Base-by-base conservation (phyloP, 306 rosid species). In the Inga leiocalycina region DNA sequence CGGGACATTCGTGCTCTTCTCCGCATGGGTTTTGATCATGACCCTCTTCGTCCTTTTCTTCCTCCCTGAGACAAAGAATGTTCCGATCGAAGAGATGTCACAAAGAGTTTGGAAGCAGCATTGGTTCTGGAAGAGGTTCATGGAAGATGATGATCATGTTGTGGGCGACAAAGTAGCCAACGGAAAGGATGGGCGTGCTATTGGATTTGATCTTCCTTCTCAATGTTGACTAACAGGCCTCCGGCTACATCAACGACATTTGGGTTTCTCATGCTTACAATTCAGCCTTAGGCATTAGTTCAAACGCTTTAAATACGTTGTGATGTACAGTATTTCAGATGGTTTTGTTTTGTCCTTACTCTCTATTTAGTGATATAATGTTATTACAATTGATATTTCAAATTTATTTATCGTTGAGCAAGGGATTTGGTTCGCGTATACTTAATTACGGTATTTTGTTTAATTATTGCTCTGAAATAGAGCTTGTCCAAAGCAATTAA, bases 31-130 rank as follows among this genome's bases (percentile, higher is more conserved):
- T 4, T 22, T 93, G 3, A n/a, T 94, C 71, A 94, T 94, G 98
- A 91, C 97, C 0, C 0, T 81, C 51, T 92, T 91, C 19, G 97
- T 91, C 66, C 39, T 88, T 22, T 90, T 92, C 87, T 62, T 94
- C 16, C 49, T 96, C 3, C 99, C 98, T 0, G 97, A 96, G 89
- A 96, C 99, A 0, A 96, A 96, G 91, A 91, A 91, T 44, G 13
- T 94, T 24, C 99, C 99, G 0, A 96, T 94, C 39, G 98, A 96
- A 79, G 98, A 96, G 81, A 96, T 94, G 99, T 87, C 92, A 0
- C 91, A 96, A 62, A 91, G 94, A 44, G 99, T 91, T 1, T 94
- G 99, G 98, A 91, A 89, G 84, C 90, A 80, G 67, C 98, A 96
- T 51, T 96, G 99, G 99, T 30, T 88, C 1, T 96, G 99, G 99